phyloP scores from a whole-genome alignment of 495 filamentous ascomycete genomes.

The Penicillium maclennaniae region DNA sequence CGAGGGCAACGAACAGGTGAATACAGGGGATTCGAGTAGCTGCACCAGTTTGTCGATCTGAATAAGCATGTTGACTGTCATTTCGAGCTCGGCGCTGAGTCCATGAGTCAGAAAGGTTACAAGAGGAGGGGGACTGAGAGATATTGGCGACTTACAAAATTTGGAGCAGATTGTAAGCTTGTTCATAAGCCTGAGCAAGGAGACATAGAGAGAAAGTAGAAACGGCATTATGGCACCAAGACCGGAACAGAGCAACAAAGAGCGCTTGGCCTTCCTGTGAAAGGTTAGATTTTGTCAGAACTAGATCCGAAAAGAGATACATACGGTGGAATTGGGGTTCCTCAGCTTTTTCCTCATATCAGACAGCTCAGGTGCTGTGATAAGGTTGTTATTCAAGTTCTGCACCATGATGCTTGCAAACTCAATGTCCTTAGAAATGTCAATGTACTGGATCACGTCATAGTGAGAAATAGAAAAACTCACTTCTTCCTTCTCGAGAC shows the following conservation, averaged over 20 bases:
- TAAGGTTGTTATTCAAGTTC: slow-evolving; percentile 98
- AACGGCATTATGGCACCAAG: slow-evolving; percentile 98
- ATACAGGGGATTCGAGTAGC: slow-evolving; percentile 94
- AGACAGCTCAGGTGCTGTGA: slow-evolving; percentile 90
- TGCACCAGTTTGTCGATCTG: slow-evolving; percentile 99
- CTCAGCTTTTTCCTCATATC: slow-evolving; percentile 86
- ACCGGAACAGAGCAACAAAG: slow-evolving; percentile 89
- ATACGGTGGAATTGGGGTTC: slow-evolving; percentile 81
- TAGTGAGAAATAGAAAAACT: slow-evolving; percentile 5
- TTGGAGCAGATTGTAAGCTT: slow-evolving; percentile 92
- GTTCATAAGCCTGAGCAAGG: slow-evolving; percentile 96
- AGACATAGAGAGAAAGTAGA: slow-evolving; percentile 95
- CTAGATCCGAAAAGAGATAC: background rate
- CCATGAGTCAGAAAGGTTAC: slow-evolving; percentile 33
- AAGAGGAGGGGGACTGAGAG: background rate
- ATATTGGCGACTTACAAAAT: slow-evolving; percentile 68
- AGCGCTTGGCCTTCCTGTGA: slow-evolving; percentile 84
- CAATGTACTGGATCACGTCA: slow-evolving; percentile 1
- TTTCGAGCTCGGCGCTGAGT: slow-evolving; percentile 86
- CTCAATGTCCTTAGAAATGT: slow-evolving; percentile 67
- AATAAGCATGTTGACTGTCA: slow-evolving; percentile 98
- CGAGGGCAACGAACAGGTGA: slow-evolving; percentile 65
- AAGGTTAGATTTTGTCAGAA: slow-evolving; percentile 11
- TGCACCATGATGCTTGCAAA: slow-evolving; percentile 99
- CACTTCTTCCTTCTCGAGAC: slow-evolving; percentile 92